Evolutionary conservation across 2,329 filamentous ascomycete genomes (phyloP).

Genomic region (Penicillium sp.): DNA sequence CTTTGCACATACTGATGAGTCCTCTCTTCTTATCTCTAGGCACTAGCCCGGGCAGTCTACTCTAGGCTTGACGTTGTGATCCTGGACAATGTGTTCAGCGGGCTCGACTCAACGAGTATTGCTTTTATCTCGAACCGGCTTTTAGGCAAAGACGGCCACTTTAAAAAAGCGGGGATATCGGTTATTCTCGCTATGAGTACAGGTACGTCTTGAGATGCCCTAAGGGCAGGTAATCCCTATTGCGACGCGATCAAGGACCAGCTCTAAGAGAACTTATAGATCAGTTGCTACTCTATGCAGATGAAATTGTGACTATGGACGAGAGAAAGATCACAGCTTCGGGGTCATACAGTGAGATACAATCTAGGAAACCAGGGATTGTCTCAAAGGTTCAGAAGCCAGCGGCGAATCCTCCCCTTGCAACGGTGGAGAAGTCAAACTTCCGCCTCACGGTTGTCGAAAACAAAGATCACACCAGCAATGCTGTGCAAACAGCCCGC

Average conservation of each 20-base stretch:
- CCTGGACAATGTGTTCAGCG: constrained; percentile 9
- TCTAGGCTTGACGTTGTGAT: constrained; percentile 3
- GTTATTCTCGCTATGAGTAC: neutral
- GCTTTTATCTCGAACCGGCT: neutral
- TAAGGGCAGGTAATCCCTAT: neutral
- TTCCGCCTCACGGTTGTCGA: neutral
- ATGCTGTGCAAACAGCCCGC: neutral
- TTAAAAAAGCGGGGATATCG: neutral
- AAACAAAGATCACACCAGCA: neutral
- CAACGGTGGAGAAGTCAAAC: neutral
- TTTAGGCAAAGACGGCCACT: neutral
- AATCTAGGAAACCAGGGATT: neutral
- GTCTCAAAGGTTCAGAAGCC: neutral
- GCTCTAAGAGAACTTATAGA: neutral
- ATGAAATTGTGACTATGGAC: neutral
- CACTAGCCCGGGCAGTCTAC: constrained; percentile 10
- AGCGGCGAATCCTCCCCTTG: neutral
- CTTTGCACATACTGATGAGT: neutral
- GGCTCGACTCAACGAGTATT: neutral
- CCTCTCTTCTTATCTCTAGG: neutral
- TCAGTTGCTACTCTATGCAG: neutral
- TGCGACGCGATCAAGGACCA: neutral
- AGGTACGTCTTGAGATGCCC: neutral
- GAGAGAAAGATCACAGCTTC: neutral
- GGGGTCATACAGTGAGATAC: neutral